phyloP scores from a whole-genome alignment of 2,329 filamentous ascomycete species.

The Clonostachys rhizophaga region DNA sequence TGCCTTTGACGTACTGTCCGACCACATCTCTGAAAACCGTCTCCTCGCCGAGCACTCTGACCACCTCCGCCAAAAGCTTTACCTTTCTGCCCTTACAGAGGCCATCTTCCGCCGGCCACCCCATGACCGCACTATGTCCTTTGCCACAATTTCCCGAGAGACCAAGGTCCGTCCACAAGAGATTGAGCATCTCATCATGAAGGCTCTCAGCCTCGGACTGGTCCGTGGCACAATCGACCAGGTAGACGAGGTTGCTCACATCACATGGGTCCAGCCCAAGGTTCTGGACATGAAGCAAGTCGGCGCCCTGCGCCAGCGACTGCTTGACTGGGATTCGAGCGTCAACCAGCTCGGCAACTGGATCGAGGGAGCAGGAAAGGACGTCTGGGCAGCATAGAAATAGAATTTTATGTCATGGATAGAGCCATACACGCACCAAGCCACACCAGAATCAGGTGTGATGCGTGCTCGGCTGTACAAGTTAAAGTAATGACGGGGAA shows the following conservation, averaged over 20 bases:
- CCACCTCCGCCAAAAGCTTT: slow-evolving; percentile 96
- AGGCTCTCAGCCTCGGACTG: slow-evolving; percentile 90
- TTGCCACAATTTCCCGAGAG: slow-evolving; percentile 81
- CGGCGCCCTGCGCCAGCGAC: slow-evolving; percentile 78
- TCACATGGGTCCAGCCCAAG: slow-evolving; percentile 99
- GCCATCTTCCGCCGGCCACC: slow-evolving; percentile 93
- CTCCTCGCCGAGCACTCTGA: slow-evolving; percentile 75
- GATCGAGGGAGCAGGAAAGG: slow-evolving; percentile 91
- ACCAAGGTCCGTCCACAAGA: slow-evolving; percentile 88
- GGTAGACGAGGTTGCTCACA: slow-evolving; percentile 87
- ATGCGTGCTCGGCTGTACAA: too few relatives aligned
- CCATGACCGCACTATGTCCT: slow-evolving; percentile 92
- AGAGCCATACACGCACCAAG: neutral
- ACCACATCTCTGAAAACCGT: slow-evolving; percentile 74
- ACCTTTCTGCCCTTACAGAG: slow-evolving; percentile 91
- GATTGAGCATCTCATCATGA: slow-evolving; percentile 98
- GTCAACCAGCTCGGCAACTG: slow-evolving; percentile 96
- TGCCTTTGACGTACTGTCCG: slow-evolving; percentile 78
- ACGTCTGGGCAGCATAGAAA: slow-evolving; percentile 82
- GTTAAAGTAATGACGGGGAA: too few relatives aligned
- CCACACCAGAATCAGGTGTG: too few relatives aligned
- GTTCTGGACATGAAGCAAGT: slow-evolving; percentile 95
- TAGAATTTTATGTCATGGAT: slow-evolving; percentile 2
- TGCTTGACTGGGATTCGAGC: slow-evolving; percentile 93
- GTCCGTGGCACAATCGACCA: slow-evolving; percentile 93